A percentile compares a stretch with the other conserved stretches of the same genome.
These are phyloP conservation scores for Nephelium lappaceum DNA, from an alignment of 345 rosid genomes.

Conservation along the genomic window DNA sequence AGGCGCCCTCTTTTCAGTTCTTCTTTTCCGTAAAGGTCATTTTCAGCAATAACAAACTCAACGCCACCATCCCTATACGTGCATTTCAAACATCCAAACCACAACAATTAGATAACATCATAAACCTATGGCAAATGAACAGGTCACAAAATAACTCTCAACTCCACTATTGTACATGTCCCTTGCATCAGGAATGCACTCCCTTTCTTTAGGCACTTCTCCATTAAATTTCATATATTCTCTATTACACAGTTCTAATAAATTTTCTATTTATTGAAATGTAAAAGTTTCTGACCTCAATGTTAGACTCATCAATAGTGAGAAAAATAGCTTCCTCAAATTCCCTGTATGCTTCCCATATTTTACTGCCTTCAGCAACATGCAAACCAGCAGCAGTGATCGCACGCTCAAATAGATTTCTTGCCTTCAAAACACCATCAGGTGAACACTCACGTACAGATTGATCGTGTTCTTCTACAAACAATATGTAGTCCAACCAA, in stretches of 20 bases:
- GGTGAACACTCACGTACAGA: slow-evolving; percentile 52
- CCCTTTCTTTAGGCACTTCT: not conserved
- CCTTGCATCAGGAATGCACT: not conserved
- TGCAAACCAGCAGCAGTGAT: slow-evolving; percentile 83
- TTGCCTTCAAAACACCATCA: slow-evolving; percentile 70
- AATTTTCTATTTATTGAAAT: not conserved
- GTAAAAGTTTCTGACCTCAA: slow-evolving; percentile 46
- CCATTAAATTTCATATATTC: no score
- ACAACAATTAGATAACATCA: not conserved
- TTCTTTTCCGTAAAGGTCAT: not conserved
- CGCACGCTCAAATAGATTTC: slow-evolving; percentile 88
- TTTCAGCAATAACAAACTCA: not conserved
- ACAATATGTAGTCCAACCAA: slow-evolving; percentile 87
- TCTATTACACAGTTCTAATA: not conserved
- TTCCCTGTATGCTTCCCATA: slow-evolving; percentile 88
- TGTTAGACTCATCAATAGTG: slow-evolving; percentile 50
- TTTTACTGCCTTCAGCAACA: slow-evolving; percentile 69
- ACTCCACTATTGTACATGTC: not conserved
- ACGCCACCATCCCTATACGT: not conserved
- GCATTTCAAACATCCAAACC: not conserved
- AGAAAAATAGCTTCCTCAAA: slow-evolving; percentile 64
- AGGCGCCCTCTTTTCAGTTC: not conserved
- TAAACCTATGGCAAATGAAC: not conserved
- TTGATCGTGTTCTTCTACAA: slow-evolving; percentile 64
- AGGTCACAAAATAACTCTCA: not conserved